Percentiles rank a stretch among this genome's conserved stretches.
Conservation (phyloP, 371 early-diverging fungal species). For the Lichtheimia hyalospora region DNA sequence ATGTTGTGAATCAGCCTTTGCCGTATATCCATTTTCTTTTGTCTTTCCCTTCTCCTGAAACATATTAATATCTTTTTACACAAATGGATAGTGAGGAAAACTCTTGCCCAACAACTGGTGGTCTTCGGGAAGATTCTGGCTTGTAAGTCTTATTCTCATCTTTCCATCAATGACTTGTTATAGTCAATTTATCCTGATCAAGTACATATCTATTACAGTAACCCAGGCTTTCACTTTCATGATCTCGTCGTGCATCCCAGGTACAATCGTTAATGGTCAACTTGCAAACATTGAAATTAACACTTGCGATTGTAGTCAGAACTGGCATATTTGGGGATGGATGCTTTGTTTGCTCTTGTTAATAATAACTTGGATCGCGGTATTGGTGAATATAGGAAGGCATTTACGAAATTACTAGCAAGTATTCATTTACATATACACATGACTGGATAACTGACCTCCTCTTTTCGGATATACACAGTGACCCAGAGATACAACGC, state of each 20-base stretch:
- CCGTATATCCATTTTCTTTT: too few species aligned
- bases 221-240: conserved; percentile 40
- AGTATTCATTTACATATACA: background rate
- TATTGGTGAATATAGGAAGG: conserved; percentile 29
- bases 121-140: conserved; percentile 12
- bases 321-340: conserved; percentile 53
- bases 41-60: too few species aligned
- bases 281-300: background rate
- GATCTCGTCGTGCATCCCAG: conserved; percentile 38
- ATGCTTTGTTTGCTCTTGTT: conserved; percentile 33
- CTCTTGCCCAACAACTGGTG: conserved; percentile 17
- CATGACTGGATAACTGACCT: too few species aligned
- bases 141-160: conserved; percentile 19
- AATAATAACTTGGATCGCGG: conserved; percentile 29
- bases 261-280: conserved; percentile 15
- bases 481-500: conserved; percentile 40
- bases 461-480: conserved; percentile 3
- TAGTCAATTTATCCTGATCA: conserved; percentile 8
- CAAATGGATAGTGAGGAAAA: conserved; percentile 7
- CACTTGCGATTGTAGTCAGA: conserved; percentile 19
- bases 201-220: conserved; percentile 3
- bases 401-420: conserved; percentile 47
- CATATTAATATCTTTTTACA: background rate
- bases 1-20: too few species aligned
- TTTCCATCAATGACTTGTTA: conserved; percentile 9